Conservation (phyloP, 441 rosid species). For the Metrosideros polymorpha region DNA sequence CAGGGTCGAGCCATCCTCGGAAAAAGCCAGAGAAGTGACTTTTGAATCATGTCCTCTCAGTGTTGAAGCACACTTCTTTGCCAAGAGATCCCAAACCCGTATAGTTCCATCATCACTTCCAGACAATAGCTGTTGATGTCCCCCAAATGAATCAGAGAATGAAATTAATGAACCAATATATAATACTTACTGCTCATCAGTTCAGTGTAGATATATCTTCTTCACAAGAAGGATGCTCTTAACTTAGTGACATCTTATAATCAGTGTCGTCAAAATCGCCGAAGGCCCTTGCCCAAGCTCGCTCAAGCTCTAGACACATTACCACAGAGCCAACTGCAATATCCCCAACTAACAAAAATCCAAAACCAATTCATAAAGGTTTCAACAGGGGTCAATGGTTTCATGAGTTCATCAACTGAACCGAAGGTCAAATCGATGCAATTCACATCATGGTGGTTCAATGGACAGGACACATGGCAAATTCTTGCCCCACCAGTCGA, state of each 20-base stretch:
- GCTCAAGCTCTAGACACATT: not conserved
- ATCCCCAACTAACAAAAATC: not conserved
- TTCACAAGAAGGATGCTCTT: not conserved
- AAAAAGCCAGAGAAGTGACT: conserved; percentile 68
- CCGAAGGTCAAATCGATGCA: not conserved
- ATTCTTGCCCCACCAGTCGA: not conserved
- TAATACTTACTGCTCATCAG: not conserved
- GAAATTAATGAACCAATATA: not conserved
- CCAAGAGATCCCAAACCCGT: conserved; percentile 79
- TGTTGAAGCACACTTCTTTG: conserved; percentile 67
- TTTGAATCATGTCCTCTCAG: conserved; percentile 73
- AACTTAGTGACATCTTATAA: not conserved
- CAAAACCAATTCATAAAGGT: not conserved
- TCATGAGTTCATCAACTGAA: not conserved
- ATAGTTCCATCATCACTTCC: conserved; percentile 86
- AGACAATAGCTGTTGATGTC: conserved; percentile 51
- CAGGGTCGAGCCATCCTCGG: conserved; percentile 79
- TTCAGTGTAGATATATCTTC: not conserved
- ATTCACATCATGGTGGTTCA: not conserved
- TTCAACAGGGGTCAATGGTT: not conserved
- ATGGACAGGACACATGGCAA: not conserved
- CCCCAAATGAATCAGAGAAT: not conserved
- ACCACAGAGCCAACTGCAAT: not conserved
- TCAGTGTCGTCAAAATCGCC: not conserved
- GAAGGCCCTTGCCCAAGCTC: not conserved